Evolutionary conservation across 2,329 filamentous ascomycete genomes (phyloP).

Genomic region (Aspergillus sclerotialis): DNA sequence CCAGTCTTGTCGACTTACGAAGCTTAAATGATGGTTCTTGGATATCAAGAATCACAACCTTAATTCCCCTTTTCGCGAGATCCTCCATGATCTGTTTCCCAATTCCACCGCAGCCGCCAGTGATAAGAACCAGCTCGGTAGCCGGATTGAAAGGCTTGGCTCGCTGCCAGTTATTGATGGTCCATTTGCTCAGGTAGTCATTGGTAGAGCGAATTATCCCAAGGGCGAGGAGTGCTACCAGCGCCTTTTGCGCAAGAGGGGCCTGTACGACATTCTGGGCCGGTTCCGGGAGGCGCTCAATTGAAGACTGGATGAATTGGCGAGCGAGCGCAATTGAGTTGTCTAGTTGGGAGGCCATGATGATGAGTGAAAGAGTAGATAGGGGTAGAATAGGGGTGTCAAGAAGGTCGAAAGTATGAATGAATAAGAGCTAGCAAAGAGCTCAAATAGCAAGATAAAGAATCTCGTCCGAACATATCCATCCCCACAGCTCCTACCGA

Average conservation of each 20-base stretch:
- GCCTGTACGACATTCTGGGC: conserved; percentile 20
- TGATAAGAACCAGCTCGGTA: conserved; percentile 29
- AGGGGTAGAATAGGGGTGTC: not conserved
- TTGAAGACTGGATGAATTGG: not conserved
- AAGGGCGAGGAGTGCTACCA: conserved; percentile 16
- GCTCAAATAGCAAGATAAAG: not conserved
- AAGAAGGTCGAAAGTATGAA: not conserved
- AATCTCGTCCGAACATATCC: not conserved
- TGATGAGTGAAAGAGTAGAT: not conserved
- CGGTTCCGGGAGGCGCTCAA: conserved; percentile 11
- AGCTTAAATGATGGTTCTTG: conserved; percentile 25
- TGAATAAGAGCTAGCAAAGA: not conserved
- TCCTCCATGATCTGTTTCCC: conserved; percentile 30
- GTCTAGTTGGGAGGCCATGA: not conserved
- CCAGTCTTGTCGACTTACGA: conserved; percentile 11
- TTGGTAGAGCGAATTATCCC: conserved; percentile 22
- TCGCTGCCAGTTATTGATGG: conserved; percentile 23
- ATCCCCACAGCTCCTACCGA: not conserved
- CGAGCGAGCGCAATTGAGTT: not conserved
- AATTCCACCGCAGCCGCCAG: conserved; percentile 32
- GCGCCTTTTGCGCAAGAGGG: conserved; percentile 20
- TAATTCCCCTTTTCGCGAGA: conserved; percentile 20
- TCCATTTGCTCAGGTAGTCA: conserved; percentile 19
- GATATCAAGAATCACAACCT: conserved; percentile 32
- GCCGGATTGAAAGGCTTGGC: conserved; percentile 17